phyloP scores from a whole-genome alignment of 352 stramenopile species.

The Phytophthora litchii region DNA sequence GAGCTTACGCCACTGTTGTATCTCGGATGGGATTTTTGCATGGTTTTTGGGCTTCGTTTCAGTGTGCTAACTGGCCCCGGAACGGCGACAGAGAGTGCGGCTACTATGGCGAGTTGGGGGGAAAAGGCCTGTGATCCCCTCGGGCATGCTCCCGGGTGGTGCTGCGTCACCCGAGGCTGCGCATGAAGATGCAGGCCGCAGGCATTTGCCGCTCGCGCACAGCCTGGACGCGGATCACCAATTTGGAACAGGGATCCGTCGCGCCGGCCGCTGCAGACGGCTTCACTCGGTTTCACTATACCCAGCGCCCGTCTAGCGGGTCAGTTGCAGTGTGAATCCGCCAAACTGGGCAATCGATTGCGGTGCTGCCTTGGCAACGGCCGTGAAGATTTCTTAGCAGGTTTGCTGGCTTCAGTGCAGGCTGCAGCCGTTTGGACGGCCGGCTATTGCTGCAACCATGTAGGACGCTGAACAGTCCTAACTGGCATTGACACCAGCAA shows the following conservation, averaged over 20 bases:
- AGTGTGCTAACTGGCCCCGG: slow-evolving; percentile 30
- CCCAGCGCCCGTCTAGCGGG: slow-evolving; percentile 26
- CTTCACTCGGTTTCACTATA: slow-evolving; percentile 30
- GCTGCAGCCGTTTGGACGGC: slow-evolving; percentile 13
- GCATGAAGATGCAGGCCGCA: neutral
- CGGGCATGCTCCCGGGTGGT: slow-evolving; percentile 8
- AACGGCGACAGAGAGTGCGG: slow-evolving; percentile 23
- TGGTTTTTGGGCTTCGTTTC: slow-evolving; percentile 46
- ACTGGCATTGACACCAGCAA: slow-evolving; percentile 6
- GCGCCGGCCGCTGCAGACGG: slow-evolving; percentile 6
- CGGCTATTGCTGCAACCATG: slow-evolving; percentile 13
- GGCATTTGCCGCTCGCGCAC: neutral
- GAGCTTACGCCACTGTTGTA: slow-evolving; percentile 43
- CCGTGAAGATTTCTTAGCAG: neutral
- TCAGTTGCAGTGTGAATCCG: slow-evolving; percentile 24
- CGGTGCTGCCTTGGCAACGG: slow-evolving; percentile 1
- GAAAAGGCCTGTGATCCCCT: slow-evolving; percentile 22
- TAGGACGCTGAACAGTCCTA: slow-evolving; percentile 11
- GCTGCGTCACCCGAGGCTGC: neutral
- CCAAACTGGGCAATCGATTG: slow-evolving; percentile 13
- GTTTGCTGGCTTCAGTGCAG: slow-evolving; percentile 23
- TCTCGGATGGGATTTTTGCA: slow-evolving; percentile 41
- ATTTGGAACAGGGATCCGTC: slow-evolving; percentile 19
- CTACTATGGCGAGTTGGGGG: slow-evolving; percentile 12
- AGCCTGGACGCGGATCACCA: slow-evolving; percentile 14